Evolutionary conservation across 768 basidiomycete species (phyloP).

Genomic region (Rossbeevera mucosa): DNA sequence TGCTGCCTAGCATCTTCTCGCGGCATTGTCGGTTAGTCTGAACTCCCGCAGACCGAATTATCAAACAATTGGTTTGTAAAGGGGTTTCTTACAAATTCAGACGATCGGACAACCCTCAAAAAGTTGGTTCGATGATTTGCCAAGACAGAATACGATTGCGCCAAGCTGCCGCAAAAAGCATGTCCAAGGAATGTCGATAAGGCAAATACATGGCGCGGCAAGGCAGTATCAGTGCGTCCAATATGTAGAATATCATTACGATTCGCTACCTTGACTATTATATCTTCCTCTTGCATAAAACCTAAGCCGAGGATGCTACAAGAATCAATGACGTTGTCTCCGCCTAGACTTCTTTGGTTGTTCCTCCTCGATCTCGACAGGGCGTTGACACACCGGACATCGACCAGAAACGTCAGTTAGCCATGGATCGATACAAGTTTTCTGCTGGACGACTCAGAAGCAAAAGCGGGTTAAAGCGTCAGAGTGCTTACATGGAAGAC

Average conservation of each 20-base stretch:
- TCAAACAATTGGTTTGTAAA: slow-evolving; percentile 11
- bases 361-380: slow-evolving; percentile 50
- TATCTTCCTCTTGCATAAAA: slow-evolving; percentile 16
- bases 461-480: background rate
- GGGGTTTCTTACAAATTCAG: background rate
- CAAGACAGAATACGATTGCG: background rate
- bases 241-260: slow-evolving; percentile 31
- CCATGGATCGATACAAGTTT: slow-evolving; percentile 91
- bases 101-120: background rate
- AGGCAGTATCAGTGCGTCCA: slow-evolving; percentile 25
- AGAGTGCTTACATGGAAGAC: slow-evolving; percentile 74
- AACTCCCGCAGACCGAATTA: slow-evolving; percentile 10
- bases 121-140: background rate
- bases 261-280: slow-evolving; percentile 25
- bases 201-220: slow-evolving; percentile 20
- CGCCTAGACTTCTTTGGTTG: slow-evolving; percentile 32
- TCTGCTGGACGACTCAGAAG: slow-evolving; percentile 36
- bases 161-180: background rate
- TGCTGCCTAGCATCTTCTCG: background rate
- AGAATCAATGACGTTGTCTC: slow-evolving; percentile 19
- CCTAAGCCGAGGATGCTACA: slow-evolving; percentile 2
- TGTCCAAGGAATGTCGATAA: slow-evolving; percentile 24
- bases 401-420: slow-evolving; percentile 77
- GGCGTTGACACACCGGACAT: slow-evolving; percentile 81
- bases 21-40: slow-evolving; percentile 1